Evolutionary conservation across 2,329 filamentous ascomycete genomes (phyloP), one percentile per base, ranked within the genome.

Genomic region (Botrytis elliptica): DNA sequence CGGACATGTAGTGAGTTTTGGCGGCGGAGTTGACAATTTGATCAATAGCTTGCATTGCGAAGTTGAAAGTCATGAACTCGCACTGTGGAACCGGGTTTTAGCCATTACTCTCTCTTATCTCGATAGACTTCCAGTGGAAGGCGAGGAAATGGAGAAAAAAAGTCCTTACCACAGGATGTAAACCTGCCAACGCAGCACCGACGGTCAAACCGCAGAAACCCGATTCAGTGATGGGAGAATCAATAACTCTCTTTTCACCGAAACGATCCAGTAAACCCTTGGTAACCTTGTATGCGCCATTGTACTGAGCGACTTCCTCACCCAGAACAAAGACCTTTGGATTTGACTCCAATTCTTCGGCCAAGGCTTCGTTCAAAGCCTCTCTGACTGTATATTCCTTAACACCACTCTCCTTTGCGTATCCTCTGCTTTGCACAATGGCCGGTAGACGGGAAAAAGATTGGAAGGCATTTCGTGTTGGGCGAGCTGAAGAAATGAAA

Each of bases 11-110:
- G 82, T 99, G 95, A 74, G 96, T 99, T 89, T 99, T 99, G 82
- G 94, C 96, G 80, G 89, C 96, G 68, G 95, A 98, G 91, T 99
- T 99, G 90, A 99, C 95, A 83, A 99, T 93, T 85, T 99, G 96
- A 84, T 99, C 96, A 85, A 99, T 99, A 83, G 96, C 94, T 87
- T 99, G 96, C 96, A 99, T 99, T 84, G 96, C 95, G 83, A 98
- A 98, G 90, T 99, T 99, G 91, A 97, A 98, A 82, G 96, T 99
- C 96, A 99, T 99, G 89, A 99, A 99, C 87, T 99, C 96, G 89
- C 93, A 96, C 93, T 96, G 78, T 59, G 44, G 72, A 70, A 66
- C 73, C 57, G 12, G 4, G 7, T n/a, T 33, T 72, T 60, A 72
- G 73, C 59, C 22, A 60, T 36, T 55, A 42, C 44, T 60, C 44